Conservation (phyloP, 2,329 filamentous ascomycete species). For the Fusarium burgessii region DNA sequence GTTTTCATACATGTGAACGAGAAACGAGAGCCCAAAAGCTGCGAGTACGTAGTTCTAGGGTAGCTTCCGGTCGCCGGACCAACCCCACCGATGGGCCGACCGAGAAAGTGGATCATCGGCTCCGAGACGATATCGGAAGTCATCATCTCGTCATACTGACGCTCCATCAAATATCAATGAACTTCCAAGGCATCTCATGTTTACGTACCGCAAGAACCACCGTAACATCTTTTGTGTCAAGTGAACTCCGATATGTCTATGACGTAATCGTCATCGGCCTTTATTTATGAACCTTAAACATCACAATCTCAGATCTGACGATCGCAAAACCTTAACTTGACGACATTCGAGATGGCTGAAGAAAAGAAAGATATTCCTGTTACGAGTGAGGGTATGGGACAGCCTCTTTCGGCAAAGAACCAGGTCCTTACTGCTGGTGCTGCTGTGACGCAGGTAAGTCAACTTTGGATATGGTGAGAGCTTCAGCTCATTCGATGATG, state of each 20-base stretch:
- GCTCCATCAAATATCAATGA: not conserved
- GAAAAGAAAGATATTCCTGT: slow-evolving; percentile 16
- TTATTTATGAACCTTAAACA: slow-evolving; percentile 1
- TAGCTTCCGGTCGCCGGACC: not conserved
- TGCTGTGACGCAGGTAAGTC: slow-evolving; percentile 64
- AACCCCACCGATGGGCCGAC: not conserved
- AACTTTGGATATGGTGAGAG: fast-evolving
- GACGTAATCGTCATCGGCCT: slow-evolving; percentile 20
- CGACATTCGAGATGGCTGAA: slow-evolving; percentile 7
- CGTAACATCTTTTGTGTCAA: not conserved
- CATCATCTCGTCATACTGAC: slow-evolving; percentile 40
- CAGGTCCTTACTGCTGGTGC: slow-evolving; percentile 72
- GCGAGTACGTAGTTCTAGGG: not conserved
- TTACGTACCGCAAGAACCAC: not conserved
- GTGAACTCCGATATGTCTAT: slow-evolving; percentile 4
- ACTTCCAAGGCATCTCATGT: not conserved
- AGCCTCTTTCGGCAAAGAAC: slow-evolving; percentile 66
- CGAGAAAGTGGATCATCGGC: slow-evolving; percentile 23
- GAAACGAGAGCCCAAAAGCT: too few relatives aligned
- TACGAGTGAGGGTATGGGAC: slow-evolving; percentile 53
- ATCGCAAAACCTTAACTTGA: slow-evolving; percentile 25
- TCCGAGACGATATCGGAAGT: slow-evolving; percentile 20
- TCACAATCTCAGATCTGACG: not conserved
- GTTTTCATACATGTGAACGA: too few relatives aligned
- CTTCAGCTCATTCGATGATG: not conserved